phyloP scores from a whole-genome alignment of 179 eudicot genomes.

The Silene coronaria region DNA sequence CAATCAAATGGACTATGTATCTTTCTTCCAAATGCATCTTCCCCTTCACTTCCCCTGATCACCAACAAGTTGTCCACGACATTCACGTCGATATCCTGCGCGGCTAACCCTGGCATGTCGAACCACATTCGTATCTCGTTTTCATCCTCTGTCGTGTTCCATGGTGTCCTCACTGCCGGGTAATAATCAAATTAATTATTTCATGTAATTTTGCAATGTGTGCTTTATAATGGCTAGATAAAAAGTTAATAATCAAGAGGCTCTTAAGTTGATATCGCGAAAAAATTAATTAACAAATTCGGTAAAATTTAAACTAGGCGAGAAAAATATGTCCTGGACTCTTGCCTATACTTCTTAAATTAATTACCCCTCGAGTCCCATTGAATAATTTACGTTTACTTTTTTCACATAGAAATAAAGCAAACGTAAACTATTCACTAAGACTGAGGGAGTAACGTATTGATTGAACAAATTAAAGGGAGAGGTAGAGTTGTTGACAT shows the following conservation, averaged over 20 bases:
- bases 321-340: too few relatives aligned
- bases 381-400: too few relatives aligned
- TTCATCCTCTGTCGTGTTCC: constrained; percentile 20
- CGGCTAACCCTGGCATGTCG: constrained; percentile 23
- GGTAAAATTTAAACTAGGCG: too few relatives aligned
- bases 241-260: too few relatives aligned
- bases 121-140: constrained; percentile 17
- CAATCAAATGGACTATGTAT: constrained; percentile 19
- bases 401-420: too few relatives aligned
- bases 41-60: constrained; percentile 14
- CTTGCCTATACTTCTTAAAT: too few relatives aligned
- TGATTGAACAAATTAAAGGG: too few relatives aligned
- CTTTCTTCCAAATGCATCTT: constrained; percentile 17
- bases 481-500: neutral
- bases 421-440: too few relatives aligned
- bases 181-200: neutral
- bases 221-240: too few relatives aligned
- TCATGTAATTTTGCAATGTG: too few relatives aligned
- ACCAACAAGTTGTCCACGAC: constrained; percentile 15
- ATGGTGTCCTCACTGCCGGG: constrained; percentile 17
- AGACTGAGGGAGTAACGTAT: neutral
- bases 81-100: constrained; percentile 22
- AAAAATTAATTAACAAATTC: too few relatives aligned
- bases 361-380: neutral
- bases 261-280: too few relatives aligned